phyloP scores from a whole-genome alignment of 2,329 filamentous ascomycete genomes.

The Lizonia empirigonia region DNA sequence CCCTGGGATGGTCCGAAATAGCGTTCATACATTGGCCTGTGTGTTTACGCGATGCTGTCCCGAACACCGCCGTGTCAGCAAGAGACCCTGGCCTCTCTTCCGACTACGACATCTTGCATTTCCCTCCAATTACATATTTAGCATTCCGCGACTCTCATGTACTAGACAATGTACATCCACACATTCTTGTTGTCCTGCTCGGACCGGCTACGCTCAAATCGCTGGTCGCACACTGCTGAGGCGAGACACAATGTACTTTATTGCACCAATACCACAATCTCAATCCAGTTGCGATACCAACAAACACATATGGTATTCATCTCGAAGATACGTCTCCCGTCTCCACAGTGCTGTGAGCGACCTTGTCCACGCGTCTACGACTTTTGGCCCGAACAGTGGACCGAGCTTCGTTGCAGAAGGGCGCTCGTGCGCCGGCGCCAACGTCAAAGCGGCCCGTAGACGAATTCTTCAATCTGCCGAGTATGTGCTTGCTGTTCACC shows the following conservation, averaged over 20 bases:
- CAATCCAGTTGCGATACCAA: not conserved
- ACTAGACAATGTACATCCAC: constrained; percentile 1
- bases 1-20: not conserved
- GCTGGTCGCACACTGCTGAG: not conserved
- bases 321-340: not conserved
- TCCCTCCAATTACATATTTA: not conserved
- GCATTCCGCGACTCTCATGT: not conserved
- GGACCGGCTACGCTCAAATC: not conserved
- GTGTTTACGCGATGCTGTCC: not conserved
- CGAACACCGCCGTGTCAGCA: not conserved
- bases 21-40: not conserved
- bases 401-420: constrained; percentile 14
- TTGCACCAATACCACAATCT: constrained; percentile 1
- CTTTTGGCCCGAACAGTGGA: constrained; percentile 3
- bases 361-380: constrained; percentile 1
- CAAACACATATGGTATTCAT: not conserved
- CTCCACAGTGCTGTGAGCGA: not conserved
- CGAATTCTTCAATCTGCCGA: constrained; percentile 3
- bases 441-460: constrained; percentile 15
- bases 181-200: not conserved
- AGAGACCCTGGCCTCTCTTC: not conserved
- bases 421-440: constrained; percentile 17
- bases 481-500: not conserved
- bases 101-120: not conserved
- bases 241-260: constrained; percentile 3